These are phyloP conservation scores for Nicotiana tomentosiformis DNA, from an alignment of 257 asterid genomes.

Conservation along the genomic window DNA sequence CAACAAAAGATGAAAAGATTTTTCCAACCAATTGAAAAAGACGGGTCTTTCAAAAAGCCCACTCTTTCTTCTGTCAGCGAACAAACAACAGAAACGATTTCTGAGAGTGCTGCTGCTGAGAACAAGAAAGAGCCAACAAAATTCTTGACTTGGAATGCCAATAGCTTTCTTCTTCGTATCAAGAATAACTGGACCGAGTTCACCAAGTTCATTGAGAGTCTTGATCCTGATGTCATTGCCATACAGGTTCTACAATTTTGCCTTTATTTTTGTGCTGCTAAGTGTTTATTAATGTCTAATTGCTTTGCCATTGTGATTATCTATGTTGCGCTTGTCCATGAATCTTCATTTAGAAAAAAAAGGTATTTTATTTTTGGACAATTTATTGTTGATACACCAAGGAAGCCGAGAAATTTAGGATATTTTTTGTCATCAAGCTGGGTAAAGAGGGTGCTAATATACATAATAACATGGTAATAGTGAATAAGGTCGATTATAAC, in stretches of 20 bases:
- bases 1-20: conserved; percentile 65
- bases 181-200: conserved; percentile 78
- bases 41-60: conserved; percentile 69
- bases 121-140: conserved; percentile 55
- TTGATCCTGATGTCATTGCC: conserved; percentile 90
- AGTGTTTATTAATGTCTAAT: neutral
- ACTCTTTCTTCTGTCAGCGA: conserved; percentile 26
- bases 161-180: conserved; percentile 69
- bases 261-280: neutral
- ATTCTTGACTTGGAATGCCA: conserved; percentile 94
- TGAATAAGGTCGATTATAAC: neutral
- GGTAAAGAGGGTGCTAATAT: neutral
- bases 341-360: neutral
- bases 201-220: conserved; percentile 50
- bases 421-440: neutral
- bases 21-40: conserved; percentile 77
- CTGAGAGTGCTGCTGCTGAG: conserved; percentile 24
- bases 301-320: neutral
- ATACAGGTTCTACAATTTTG: conserved; percentile 49
- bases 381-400: neutral
- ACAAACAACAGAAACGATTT: conserved; percentile 18
- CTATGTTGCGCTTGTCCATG: neutral
- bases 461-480: neutral
- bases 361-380: neutral
- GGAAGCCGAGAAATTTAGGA: neutral